phyloP scores from a whole-genome alignment of 495 filamentous ascomycete species.

The Lophiostoma macrostomum region DNA sequence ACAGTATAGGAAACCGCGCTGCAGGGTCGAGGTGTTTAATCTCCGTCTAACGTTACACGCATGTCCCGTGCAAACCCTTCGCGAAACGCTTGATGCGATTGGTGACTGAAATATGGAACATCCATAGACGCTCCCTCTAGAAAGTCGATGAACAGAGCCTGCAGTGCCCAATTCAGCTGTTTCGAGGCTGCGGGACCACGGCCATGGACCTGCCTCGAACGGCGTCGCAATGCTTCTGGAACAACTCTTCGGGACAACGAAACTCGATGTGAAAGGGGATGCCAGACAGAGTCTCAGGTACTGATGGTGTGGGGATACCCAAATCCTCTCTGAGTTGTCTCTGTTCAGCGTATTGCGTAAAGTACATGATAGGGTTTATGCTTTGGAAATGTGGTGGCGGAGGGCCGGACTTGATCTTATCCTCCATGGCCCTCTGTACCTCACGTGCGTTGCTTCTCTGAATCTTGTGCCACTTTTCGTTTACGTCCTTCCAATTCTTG shows the following conservation, averaged over 20 bases:
- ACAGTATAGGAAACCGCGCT: no score
- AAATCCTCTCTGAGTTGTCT: slow-evolving; percentile 9
- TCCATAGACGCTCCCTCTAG: no score
- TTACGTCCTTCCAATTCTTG: slow-evolving; percentile 26
- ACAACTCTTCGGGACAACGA: slow-evolving; percentile 26
- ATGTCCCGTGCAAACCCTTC: no score
- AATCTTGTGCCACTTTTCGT: slow-evolving; percentile 23
- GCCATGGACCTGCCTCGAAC: neutral
- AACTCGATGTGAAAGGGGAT: slow-evolving; percentile 32
- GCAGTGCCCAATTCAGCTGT: no score
- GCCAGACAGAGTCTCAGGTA: slow-evolving; percentile 12
- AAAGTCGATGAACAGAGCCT: no score
- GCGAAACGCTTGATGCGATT: no score
- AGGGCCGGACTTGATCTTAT: no score
- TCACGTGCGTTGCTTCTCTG: slow-evolving; percentile 22
- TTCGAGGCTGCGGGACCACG: neutral
- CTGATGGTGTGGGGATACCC: neutral
- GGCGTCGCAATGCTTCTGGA: slow-evolving; percentile 10
- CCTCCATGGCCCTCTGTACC: slow-evolving; percentile 23
- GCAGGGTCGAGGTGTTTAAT: no score
- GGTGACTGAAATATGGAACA: no score
- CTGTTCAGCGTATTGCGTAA: slow-evolving; percentile 19
- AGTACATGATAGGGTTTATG: slow-evolving; percentile 22
- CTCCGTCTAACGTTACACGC: no score
- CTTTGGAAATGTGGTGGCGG: no score